Conservation (phyloP, 2,329 filamentous ascomycete species). For the Fusarium illudens region DNA sequence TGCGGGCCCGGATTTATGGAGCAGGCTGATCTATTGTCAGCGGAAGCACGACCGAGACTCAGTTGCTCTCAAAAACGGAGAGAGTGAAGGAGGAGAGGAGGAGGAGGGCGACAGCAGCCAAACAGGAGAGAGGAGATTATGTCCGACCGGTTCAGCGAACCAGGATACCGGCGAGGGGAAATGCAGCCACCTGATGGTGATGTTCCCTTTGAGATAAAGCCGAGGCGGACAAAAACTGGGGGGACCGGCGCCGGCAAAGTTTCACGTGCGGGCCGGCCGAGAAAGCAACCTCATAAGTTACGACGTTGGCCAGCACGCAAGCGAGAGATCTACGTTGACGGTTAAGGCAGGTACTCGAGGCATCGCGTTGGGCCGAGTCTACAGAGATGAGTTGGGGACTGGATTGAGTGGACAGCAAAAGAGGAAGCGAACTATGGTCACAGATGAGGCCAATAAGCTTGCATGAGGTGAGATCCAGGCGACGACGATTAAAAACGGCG, state of each 20-base stretch:
- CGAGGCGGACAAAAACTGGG: constrained; percentile 35
- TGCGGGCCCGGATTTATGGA: constrained; percentile 37
- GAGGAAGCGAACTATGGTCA: constrained; percentile 7
- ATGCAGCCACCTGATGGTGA: constrained; percentile 25
- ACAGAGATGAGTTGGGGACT: constrained; percentile 3
- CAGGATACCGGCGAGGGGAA: constrained; percentile 20
- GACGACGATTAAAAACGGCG: constrained; percentile 7
- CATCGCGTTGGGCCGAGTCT: constrained; percentile 14
- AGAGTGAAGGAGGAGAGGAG: constrained; percentile 12
- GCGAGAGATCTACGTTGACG: constrained; percentile 32
- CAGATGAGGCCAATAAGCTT: constrained; percentile 14
- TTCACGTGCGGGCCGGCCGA: constrained; percentile 35
- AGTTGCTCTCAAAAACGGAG: constrained; percentile 1
- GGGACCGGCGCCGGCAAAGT: constrained; percentile 29
- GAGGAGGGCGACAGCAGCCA: constrained; percentile 4
- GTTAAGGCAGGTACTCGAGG: constrained; percentile 33
- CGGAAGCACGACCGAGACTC: constrained; percentile 19
- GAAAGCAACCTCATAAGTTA: constrained; percentile 33
- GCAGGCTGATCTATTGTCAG: constrained; percentile 36
- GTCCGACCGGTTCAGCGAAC: constrained; percentile 8
- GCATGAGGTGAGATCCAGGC: constrained; percentile 10
- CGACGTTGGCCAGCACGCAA: constrained; percentile 24
- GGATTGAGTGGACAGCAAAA: neutral
- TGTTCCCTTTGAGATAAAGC: constrained; percentile 34
- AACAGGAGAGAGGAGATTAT: constrained; percentile 15